These are phyloP conservation scores for Phalaenopsis hybrid DNA, from an alignment of 116 monocot genomes.

Conservation along the genomic window DNA sequence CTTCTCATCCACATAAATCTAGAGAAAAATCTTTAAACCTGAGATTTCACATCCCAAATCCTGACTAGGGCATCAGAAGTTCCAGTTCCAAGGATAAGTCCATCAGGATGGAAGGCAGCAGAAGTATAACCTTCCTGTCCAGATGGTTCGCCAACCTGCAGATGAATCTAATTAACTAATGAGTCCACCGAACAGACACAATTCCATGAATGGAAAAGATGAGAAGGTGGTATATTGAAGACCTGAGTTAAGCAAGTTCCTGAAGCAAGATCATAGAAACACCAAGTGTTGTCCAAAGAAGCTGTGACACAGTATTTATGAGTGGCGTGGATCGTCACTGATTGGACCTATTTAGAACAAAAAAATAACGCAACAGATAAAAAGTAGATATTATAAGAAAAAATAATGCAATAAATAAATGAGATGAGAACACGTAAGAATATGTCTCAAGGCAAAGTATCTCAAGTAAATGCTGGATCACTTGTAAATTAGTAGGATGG, in stretches of 20 bases:
- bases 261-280: conserved; percentile 81
- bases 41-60: conserved; percentile 99
- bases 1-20: neutral
- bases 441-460: neutral
- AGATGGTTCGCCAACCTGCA: conserved; percentile 82
- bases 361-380: neutral
- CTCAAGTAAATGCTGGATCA: neutral
- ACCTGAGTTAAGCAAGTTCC: conserved; percentile 94
- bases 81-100: conserved; percentile 97
- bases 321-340: conserved; percentile 95
- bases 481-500: too few relatives aligned
- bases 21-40: conserved; percentile 35
- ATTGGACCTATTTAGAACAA: conserved; percentile 59
- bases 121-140: conserved; percentile 75
- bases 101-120: conserved; percentile 95
- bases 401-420: neutral
- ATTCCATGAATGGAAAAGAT: neutral
- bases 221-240: neutral
- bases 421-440: neutral
- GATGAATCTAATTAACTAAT: neutral
- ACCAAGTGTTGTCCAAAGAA: conserved; percentile 91
- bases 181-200: neutral
- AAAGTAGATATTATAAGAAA: neutral
- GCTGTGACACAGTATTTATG: conserved; percentile 87
- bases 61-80: conserved; percentile 77